Conservation (phyloP, 179 eudicot species). For the Spergularia azorica region DNA sequence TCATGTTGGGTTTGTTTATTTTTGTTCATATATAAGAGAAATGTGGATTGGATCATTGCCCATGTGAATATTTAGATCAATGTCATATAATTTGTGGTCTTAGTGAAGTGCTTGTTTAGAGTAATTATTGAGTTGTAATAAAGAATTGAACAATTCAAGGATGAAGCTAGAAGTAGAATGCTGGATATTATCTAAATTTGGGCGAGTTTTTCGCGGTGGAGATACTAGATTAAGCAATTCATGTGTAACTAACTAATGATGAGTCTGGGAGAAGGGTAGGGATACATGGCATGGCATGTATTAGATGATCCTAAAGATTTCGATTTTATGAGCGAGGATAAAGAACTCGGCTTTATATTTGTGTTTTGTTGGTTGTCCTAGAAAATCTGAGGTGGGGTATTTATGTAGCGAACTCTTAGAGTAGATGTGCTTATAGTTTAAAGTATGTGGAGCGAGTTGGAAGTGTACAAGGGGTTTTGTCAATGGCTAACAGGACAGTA, state of each 20-base stretch:
- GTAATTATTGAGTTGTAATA: not conserved
- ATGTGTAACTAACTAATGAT: not conserved
- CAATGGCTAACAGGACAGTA: not conserved
- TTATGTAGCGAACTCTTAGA: not conserved
- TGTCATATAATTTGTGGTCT: no score
- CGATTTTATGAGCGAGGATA: not conserved
- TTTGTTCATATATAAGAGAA: not conserved
- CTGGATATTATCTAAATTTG: not conserved
- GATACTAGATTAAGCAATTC: not conserved
- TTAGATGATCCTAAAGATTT: not conserved
- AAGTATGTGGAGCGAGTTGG: no score
- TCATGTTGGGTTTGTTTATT: not conserved
- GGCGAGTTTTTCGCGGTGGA: not conserved
- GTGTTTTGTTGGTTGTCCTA: not conserved
- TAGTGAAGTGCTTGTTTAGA: not conserved
- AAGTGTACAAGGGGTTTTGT: not conserved
- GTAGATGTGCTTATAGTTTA: not conserved
- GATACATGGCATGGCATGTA: not conserved
- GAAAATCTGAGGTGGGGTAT: not conserved
- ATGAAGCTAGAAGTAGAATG: not conserved
- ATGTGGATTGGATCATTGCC: not conserved
- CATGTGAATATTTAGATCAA: no score
- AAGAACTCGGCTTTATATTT: not conserved
- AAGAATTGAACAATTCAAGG: not conserved
- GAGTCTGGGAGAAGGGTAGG: not conserved